Conservation (phyloP, 768 basidiomycete species). For the Harrya chromipes region DNA sequence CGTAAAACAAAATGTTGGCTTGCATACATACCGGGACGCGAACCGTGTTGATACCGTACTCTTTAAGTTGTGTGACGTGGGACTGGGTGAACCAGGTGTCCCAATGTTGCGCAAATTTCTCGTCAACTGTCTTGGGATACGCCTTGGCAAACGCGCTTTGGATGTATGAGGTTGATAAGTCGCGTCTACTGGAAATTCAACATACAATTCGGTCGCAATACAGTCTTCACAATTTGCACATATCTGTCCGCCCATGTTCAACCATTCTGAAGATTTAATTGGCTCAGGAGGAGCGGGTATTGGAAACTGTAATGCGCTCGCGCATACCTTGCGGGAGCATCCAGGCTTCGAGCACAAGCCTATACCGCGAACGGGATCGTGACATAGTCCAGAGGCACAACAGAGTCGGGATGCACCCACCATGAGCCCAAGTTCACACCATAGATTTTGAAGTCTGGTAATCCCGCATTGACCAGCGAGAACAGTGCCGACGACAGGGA, state of each 20-base stretch:
- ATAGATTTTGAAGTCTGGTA: constrained; percentile 48
- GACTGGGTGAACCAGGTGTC: constrained; percentile 66
- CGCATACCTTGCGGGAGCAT: constrained; percentile 66
- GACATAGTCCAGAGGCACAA: background rate
- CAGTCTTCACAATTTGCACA: constrained; percentile 61
- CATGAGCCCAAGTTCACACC: constrained; percentile 73
- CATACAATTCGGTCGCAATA: constrained; percentile 65
- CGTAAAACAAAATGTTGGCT: background rate
- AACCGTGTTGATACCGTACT: constrained; percentile 67
- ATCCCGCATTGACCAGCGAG: constrained; percentile 16
- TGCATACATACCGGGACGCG: constrained; percentile 61
- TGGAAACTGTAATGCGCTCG: background rate
- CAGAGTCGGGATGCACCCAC: constrained; percentile 29
- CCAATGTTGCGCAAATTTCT: constrained; percentile 64
- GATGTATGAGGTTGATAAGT: background rate
- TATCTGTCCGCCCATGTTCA: constrained; percentile 64
- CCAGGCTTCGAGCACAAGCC: constrained; percentile 80
- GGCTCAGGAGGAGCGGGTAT: background rate
- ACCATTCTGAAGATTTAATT: constrained; percentile 50
- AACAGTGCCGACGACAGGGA: constrained; percentile 17
- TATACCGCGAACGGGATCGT: constrained; percentile 26
- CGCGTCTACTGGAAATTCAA: background rate
- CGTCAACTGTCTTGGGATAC: constrained; percentile 56
- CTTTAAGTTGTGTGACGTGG: constrained; percentile 54
- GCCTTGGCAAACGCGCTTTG: constrained; percentile 57